These are phyloP conservation scores for Pulveroboletus ravenelii DNA, from an alignment of 768 basidiomycete species.

Conservation along the genomic window DNA sequence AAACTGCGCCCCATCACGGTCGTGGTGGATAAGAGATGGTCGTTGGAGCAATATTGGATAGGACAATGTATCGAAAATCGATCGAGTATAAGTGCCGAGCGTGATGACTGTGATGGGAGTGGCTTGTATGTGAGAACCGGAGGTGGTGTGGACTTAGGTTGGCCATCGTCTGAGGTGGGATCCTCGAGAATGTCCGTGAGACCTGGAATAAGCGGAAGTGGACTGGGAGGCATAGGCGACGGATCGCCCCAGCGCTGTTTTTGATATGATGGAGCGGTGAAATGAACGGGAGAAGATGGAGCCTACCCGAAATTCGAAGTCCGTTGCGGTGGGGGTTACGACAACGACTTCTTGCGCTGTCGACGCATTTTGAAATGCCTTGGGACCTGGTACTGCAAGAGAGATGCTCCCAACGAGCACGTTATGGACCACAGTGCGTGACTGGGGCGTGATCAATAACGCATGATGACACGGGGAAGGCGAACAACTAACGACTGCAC, in stretches of 20 bases:
- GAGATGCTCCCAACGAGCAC: constrained; percentile 76
- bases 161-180: neutral
- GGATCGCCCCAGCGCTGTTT: constrained; percentile 66
- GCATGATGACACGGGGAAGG: neutral
- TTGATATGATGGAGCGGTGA: constrained; percentile 1
- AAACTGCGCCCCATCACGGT: constrained; percentile 60
- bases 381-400: constrained; percentile 68
- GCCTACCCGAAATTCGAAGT: constrained; percentile 52
- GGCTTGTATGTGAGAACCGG: constrained; percentile 50
- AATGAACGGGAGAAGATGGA: constrained; percentile 8
- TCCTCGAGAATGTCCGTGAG: constrained; percentile 14
- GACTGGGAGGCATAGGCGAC: constrained; percentile 55
- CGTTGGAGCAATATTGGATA: constrained; percentile 70
- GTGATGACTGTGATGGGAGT: constrained; percentile 64
- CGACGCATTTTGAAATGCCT: constrained; percentile 74
- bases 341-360: constrained; percentile 80
- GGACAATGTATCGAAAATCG: constrained; percentile 65
- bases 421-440: constrained; percentile 67
- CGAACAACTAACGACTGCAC: constrained; percentile 58
- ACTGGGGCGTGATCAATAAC: constrained; percentile 27
- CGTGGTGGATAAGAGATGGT: constrained; percentile 57
- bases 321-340: constrained; percentile 53
- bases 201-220: constrained; percentile 29
- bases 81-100: constrained; percentile 79
- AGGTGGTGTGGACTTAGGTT: constrained; percentile 1